Evolutionary conservation across 805 yeast species (phyloP), one percentile per base, ranked within the genome.

Genomic region (Candida awuae): DNA sequence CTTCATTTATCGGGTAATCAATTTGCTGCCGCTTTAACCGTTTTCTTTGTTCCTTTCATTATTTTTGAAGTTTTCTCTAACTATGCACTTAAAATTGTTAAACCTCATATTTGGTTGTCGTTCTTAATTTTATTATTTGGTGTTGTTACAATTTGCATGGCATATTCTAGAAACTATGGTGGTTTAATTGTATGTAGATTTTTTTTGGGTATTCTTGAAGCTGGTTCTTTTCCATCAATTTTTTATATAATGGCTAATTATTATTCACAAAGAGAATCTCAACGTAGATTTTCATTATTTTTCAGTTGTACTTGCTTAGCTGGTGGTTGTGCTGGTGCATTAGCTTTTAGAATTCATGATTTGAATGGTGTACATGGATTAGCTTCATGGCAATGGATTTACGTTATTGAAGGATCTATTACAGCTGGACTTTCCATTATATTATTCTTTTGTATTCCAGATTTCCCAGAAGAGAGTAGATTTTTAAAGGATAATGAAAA

Each of bases 261-360:
- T 63, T 81, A 81, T 59, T 63, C 75, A 28, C 70, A 78, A 37
- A 58, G 59, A 14, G 88, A 81, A 56, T 71, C 85, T 10, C 85
- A 80, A 60, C 71, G 77, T 53, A 62, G 90, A 37, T 80, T 77
- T 56, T 70, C 81, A 26, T 70, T 77, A 38, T 81, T 82, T 59
- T 80, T 82, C 62, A 66, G 80, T 25, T 75, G 81, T 34, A 79
- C 88, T 4, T 73, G 81, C 46, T 66, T 83, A 39, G 84, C 88
- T 2, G 88, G 92, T 55, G 87, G 84, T 18, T 81, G 83, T 48
- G 80, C 81, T 12, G 87, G 87, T 42, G 75, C 84, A 21, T 68
- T 82, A 48, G 86, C 88, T 7, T 77, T 71, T 49, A 75, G 74
- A 45, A 72, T 80, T 44, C 59, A 74, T 48, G 75, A 75, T 29